Evolutionary conservation across 345 rosid genomes (phyloP), one percentile per base, ranked within the genome.

Genomic region (Chamaenerion angustifolium): DNA sequence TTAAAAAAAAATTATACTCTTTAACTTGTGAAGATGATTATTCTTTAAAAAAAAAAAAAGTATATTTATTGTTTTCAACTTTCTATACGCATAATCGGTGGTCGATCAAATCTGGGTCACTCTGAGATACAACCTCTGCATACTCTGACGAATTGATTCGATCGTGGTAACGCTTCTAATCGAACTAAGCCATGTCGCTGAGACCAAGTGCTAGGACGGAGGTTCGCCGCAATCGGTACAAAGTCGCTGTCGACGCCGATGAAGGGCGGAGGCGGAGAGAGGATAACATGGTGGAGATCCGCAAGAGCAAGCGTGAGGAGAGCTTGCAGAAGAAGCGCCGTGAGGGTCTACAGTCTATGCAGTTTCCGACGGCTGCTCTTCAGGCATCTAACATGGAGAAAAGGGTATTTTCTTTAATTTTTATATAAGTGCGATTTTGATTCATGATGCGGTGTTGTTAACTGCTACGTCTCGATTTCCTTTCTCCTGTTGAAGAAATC

Each of bases 241-340:
- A 88, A 67, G 93, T 85, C 52, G 85, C 94, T 10, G 90, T 85
- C 17, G 90, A 85, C 52, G 90, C 87, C 7, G 97, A 85, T 21
- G 94, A 85, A 59, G 95, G 95, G 7, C 70, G 95, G 48, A 68
- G 95, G 69, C 71, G 95, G 64, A 72, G 97, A 56, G 95, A 89
- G 56, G 97, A 89, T 57, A 83, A 83, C 60, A 68, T 89, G 94
- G 97, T 89, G 63, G 97, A 89, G 94, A 89, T 89, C 80, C 78
- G 95, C 18, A 89, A 89, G 75, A 89, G 61, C 68, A 77, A 71
- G 59, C 76, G 97, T 37, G 97, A 85, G 66, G 97, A 89, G 75
- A 85, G 82, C 71, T 63, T 89, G 50, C 85, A 71, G 65, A 89
- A 85, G 84, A 89, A 89, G 77, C 78, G 95, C 10, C 95, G 95